Evolutionary conservation across 2,329 filamentous ascomycete genomes (phyloP).

Genomic region (Bipolaris cookei): DNA sequence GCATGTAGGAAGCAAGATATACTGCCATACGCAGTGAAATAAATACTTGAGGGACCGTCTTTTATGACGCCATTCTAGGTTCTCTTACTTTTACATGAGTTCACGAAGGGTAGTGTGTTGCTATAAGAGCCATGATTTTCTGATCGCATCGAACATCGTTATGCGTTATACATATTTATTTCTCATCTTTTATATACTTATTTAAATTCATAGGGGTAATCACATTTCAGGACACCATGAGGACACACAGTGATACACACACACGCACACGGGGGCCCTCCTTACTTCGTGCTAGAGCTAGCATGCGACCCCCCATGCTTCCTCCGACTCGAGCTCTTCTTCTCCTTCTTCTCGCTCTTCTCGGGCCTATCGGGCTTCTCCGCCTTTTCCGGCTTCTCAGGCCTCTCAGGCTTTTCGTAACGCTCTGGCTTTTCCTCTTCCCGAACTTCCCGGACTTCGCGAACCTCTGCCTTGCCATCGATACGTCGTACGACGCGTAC

Average conservation of each 20-base stretch:
- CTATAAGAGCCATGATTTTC: too few species aligned
- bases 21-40: too few species aligned
- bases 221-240: too few species aligned
- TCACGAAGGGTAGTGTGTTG: too few species aligned
- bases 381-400: background rate
- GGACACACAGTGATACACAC: background rate
- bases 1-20: too few species aligned
- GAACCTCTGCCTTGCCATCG: conserved; percentile 6
- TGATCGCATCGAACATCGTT: too few species aligned
- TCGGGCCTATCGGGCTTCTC: conserved; percentile 2
- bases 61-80: too few species aligned
- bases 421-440: conserved; percentile 6
- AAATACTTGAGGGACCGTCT: too few species aligned
- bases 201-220: too few species aligned
- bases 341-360: conserved; percentile 14
- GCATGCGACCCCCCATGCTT: conserved; percentile 17
- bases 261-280: background rate
- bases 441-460: background rate
- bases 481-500: conserved; percentile 44
- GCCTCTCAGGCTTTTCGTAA: background rate
- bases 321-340: conserved; percentile 17
- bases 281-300: conserved; percentile 14
- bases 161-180: too few species aligned
- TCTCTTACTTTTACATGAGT: too few species aligned
- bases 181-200: too few species aligned